These are phyloP conservation scores for Chytridium lagenaria DNA, from an alignment of 371 early-diverging fungal species.

Conservation along the genomic window DNA sequence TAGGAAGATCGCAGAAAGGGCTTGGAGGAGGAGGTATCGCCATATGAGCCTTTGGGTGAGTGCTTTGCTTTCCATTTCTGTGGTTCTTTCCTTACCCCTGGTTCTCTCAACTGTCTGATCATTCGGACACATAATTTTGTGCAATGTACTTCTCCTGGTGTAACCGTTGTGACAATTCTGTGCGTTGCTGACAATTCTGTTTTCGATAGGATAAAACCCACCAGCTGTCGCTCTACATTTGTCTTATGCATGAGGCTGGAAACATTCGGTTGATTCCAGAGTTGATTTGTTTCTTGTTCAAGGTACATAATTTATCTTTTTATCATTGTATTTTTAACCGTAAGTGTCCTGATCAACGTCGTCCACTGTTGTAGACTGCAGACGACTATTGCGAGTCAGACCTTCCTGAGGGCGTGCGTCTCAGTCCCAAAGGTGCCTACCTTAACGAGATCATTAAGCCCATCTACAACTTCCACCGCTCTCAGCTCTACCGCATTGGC, in stretches of 20 bases:
- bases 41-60: constrained; percentile 10
- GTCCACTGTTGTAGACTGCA: too few species aligned
- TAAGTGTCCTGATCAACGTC: too few species aligned
- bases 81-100: too few species aligned
- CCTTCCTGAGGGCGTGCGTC: constrained; percentile 8
- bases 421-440: constrained; percentile 57
- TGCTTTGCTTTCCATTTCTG: background rate
- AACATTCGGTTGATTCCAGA: constrained; percentile 77
- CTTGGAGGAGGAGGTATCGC: background rate
- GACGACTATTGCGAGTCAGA: constrained; percentile 56
- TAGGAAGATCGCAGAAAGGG: background rate
- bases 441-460: constrained; percentile 75
- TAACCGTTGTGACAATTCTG: too few species aligned
- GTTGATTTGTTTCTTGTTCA: constrained; percentile 82
- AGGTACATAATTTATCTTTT: constrained; percentile 43
- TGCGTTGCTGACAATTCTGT: too few species aligned
- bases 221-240: constrained; percentile 79
- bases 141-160: too few species aligned
- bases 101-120: too few species aligned
- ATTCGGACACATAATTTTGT: too few species aligned
- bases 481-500: constrained; percentile 64
- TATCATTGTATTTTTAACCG: background rate
- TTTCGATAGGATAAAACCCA: constrained; percentile 63
- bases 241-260: constrained; percentile 88
- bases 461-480: constrained; percentile 75